Evolutionary conservation across 2,329 filamentous ascomycete genomes (phyloP), one percentile per base, ranked within the genome.

Genomic region (Cadophora gregata): DNA sequence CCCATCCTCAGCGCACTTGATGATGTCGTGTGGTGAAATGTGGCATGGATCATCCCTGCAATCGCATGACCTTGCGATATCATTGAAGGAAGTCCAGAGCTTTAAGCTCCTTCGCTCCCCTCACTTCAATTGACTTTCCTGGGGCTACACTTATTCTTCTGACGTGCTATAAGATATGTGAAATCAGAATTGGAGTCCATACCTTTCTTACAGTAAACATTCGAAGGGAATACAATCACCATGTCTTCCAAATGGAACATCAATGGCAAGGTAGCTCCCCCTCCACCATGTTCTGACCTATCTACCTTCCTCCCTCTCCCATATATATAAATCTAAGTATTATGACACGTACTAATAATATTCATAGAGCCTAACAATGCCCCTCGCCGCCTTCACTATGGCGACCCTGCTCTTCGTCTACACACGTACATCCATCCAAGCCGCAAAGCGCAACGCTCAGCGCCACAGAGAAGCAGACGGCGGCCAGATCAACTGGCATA

Each of bases 361-460:
- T 53, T 27, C 25, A 59, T 19, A 76, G 75, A 74, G 71, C 50
- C 58, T 85, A 64, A 81, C 82, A 67, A 82, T 83, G 62, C 84
- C 84, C 9, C 75, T 82, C 25, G 84, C 84, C 21, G 84, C 84
- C 47, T 85, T 85, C 67, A 83, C 82, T 21, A 86, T 86, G 84
- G 84, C 84, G 3, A 78, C 80, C 56, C 74, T 86, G 14, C 77
- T 86, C 25, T 82, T 86, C 65, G 81, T 81, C 48, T 92, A 92
- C 78, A 82, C 88, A 31, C 80, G 89, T 60, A 89, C 85, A 9
- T 88, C 86, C 27, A 91, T 92, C 69, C 82, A 84, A 67, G 85
- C 88, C 27, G 90, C 90, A 2, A 90, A 90, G 72, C 81, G 85
- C 56, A 90, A 91, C 70, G 88, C 88, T 0, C 83, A 87, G 71